Percentiles rank a stretch among this genome's conserved stretches.
Conservation (phyloP, 495 filamentous ascomycete genomes). For the Bryoglossum gracile region DNA sequence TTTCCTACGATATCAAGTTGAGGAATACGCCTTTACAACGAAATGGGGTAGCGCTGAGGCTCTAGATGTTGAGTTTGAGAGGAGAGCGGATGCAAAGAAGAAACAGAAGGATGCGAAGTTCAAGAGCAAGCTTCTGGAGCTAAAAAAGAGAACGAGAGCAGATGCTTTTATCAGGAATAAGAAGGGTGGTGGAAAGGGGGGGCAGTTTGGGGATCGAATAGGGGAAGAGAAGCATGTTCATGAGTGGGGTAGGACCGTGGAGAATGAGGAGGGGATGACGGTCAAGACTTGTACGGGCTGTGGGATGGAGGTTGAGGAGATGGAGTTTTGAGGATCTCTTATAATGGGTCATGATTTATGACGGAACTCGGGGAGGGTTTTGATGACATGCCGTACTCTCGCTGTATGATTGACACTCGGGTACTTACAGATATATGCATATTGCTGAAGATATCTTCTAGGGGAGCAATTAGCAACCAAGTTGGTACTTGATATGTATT, state of each 20-base stretch:
- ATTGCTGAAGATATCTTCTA: too few species aligned
- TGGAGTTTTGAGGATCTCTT: constrained; percentile 85
- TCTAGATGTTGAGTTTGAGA: constrained; percentile 84
- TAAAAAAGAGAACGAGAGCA: constrained; percentile 89
- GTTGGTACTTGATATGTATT: too few species aligned
- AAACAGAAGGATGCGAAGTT: constrained; percentile 86
- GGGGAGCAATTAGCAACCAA: too few species aligned
- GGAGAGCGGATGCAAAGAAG: constrained; percentile 75
- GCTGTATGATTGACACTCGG: too few species aligned
- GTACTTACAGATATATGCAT: too few species aligned
- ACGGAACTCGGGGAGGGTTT: too few species aligned
- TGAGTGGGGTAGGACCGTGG: constrained; percentile 78
- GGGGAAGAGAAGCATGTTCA: constrained; percentile 72
- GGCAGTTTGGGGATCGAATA: constrained; percentile 73
- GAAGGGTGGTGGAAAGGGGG: constrained; percentile 40
- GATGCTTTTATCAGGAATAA: constrained; percentile 72
- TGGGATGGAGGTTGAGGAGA: constrained; percentile 94
- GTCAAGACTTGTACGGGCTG: constrained; percentile 84
- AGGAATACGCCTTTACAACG: constrained; percentile 75
- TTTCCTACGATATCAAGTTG: constrained; percentile 86
- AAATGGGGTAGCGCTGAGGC: constrained; percentile 83
- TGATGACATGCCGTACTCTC: too few species aligned
- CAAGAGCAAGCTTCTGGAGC: constrained; percentile 72
- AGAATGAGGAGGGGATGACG: constrained; percentile 71
- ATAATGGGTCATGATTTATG: too few species aligned